phyloP scores from a whole-genome alignment of 495 filamentous ascomycete genomes.

The Jackrogersella multiformis region DNA sequence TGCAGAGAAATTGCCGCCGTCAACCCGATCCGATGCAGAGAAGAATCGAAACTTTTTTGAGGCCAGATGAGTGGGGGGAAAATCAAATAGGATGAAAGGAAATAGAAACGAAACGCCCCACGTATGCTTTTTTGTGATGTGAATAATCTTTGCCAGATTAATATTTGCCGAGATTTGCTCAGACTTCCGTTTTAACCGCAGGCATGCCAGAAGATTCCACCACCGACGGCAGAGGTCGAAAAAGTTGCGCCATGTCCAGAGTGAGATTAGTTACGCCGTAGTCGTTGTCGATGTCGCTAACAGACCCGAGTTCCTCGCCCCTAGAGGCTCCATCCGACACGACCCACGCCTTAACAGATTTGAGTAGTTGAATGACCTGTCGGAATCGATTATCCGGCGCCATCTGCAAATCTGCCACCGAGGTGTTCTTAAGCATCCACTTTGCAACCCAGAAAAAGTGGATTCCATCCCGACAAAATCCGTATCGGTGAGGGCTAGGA shows the following conservation, averaged over 20 bases:
- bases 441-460: conserved; percentile 73
- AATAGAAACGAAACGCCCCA: conserved; percentile 38
- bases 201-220: conserved; percentile 47
- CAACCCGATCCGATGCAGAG: conserved; percentile 57
- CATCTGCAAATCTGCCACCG: conserved; percentile 56
- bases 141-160: conserved; percentile 18
- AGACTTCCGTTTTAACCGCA: conserved; percentile 46
- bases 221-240: conserved; percentile 58
- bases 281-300: conserved; percentile 66
- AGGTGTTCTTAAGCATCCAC: conserved; percentile 59
- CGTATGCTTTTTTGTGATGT: conserved; percentile 37
- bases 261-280: conserved; percentile 69
- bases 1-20: conserved; percentile 54
- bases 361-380: conserved; percentile 66
- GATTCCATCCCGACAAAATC: conserved; percentile 70
- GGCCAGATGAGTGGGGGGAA: conserved; percentile 3
- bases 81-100: conserved; percentile 13
- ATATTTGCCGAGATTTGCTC: conserved; percentile 21
- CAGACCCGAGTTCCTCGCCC: conserved; percentile 65
- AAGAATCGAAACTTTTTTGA: conserved; percentile 52
- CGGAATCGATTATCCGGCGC: conserved; percentile 65
- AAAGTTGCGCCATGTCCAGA: conserved; percentile 73
- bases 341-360: conserved; percentile 65
- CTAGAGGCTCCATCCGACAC: conserved; percentile 59
- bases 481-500: conserved; percentile 60